Evolutionary conservation across 2,329 filamentous ascomycete genomes (phyloP), one percentile per base, ranked within the genome.

Genomic region (Domatiomyces globalis): DNA sequence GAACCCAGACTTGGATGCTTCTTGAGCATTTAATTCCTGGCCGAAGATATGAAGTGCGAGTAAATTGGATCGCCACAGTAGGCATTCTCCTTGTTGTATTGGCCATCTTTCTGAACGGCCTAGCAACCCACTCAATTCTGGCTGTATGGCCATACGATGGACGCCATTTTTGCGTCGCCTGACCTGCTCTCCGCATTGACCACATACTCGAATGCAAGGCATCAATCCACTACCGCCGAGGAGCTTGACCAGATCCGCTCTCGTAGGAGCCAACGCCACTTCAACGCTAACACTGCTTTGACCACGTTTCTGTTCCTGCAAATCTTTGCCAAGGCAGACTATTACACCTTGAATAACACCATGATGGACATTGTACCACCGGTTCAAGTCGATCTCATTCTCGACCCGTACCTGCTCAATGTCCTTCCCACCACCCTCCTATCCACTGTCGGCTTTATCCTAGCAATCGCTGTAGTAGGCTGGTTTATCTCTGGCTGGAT

Each of bases 1-100:
- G 85, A 6, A 69, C 73, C 9, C 73, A 81, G 49, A 83, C 84
- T 25, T 96, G 92, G 92, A 78, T 88, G 59, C 70, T 90, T 6
- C 77, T 98, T 5, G 77, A 84, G 51, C 71, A 75, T 33, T 73
- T 98, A 50, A 73, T 69, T n/a, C 76, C 79, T 36, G 79, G 80
- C 9, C 83, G 84, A 62, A 78, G 88, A 58, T 95, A 96, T 73
- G 92, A 98, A 72, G 77, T 94, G 47, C 81, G 92, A 50, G 75
- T 95, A 54, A 96, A 90, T 70, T 98, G 90, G 89, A 76, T 87
- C 54, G 92, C 92, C 43, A 92, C 84, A 54, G 90, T 95, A 76
- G 69, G 85, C 75, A 51, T 51, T 45, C 43, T 50, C 29, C 46
- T 56, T 49, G 10, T 54, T 51, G 15, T 22, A 27, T 25, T 9